Evolutionary conservation across 768 basidiomycete species (phyloP).

Genomic region (Rhodotorula graminis): DNA sequence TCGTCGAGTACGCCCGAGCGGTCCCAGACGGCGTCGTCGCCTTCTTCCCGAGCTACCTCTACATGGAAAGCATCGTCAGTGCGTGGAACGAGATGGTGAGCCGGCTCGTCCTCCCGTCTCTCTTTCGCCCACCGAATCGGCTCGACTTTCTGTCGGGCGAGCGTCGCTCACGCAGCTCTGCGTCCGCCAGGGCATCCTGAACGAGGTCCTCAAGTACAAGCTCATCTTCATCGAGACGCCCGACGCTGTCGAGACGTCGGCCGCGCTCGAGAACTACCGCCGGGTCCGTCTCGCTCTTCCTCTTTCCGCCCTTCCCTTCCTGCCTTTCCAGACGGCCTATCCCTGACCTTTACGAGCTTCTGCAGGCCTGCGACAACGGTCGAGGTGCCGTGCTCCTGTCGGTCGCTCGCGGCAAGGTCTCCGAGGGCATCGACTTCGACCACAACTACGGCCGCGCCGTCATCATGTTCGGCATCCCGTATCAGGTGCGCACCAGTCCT

Average conservation of each 20-base stretch:
- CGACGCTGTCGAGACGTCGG: conserved; percentile 97
- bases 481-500: conserved; percentile 30
- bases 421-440: conserved; percentile 99
- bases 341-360: too few species aligned
- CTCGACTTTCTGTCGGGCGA: too few species aligned
- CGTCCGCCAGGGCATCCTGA: conserved; percentile 75
- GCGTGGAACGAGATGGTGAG: conserved; percentile 99
- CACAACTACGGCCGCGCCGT: conserved; percentile 94
- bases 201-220: conserved; percentile 99
- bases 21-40: conserved; percentile 98
- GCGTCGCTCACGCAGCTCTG: conserved; percentile 19
- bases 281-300: conserved; percentile 55
- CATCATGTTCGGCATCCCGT: conserved; percentile 85
- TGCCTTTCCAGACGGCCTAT: not conserved
- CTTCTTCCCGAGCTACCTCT: conserved; percentile 98
- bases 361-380: conserved; percentile 94
- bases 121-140: not conserved
- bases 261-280: conserved; percentile 93
- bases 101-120: conserved; percentile 10
- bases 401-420: conserved; percentile 97
- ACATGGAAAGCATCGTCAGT: conserved; percentile 99
- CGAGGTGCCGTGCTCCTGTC: conserved; percentile 93
- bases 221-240: conserved; percentile 99
- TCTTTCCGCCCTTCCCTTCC: not conserved
- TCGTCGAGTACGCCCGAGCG: conserved; percentile 94